Percentiles rank a stretch among this genome's conserved stretches.
These are phyloP conservation scores for Cornus florida DNA, from an alignment of 148 eudicot species.

Conservation along the genomic window DNA sequence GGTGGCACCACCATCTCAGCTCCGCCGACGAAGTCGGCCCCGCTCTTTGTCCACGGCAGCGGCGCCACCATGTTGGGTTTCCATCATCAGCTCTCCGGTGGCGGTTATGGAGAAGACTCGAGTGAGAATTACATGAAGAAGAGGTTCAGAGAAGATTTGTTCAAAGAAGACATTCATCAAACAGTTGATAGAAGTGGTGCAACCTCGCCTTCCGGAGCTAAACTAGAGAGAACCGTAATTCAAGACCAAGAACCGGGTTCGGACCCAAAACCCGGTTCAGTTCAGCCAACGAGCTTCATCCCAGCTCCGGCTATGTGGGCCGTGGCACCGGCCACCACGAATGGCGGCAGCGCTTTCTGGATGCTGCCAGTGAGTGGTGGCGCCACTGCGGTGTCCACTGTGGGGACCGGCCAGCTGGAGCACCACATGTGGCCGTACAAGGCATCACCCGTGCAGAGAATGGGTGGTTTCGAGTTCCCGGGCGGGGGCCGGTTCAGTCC, in stretches of 20 bases:
- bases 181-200: conserved; percentile 10
- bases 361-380: conserved; percentile 31
- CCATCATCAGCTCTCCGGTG: background rate
- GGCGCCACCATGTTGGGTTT: conserved; percentile 7
- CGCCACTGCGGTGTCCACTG: background rate
- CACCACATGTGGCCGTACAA: conserved; percentile 34
- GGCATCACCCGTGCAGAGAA: conserved; percentile 23
- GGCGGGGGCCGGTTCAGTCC: conserved; percentile 30
- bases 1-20: background rate
- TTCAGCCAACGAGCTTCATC: conserved; percentile 18
- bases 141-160: background rate
- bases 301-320: conserved; percentile 42
- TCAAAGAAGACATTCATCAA: background rate
- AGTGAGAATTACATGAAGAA: background rate
- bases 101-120: conserved; percentile 1
- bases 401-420: conserved; percentile 20
- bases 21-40: conserved; percentile 12
- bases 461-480: conserved; percentile 29
- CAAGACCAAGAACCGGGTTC: conserved; percentile 21
- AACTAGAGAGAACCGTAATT: conserved; percentile 9
- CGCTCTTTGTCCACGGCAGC: conserved; percentile 3
- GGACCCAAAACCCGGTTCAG: conserved; percentile 21
- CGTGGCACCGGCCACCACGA: conserved; percentile 31
- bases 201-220: conserved; percentile 16
- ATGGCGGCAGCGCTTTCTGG: conserved; percentile 38